Evolutionary conservation across 345 rosid species (phyloP).

Genomic region (Eucalyptus erythrocorys): DNA sequence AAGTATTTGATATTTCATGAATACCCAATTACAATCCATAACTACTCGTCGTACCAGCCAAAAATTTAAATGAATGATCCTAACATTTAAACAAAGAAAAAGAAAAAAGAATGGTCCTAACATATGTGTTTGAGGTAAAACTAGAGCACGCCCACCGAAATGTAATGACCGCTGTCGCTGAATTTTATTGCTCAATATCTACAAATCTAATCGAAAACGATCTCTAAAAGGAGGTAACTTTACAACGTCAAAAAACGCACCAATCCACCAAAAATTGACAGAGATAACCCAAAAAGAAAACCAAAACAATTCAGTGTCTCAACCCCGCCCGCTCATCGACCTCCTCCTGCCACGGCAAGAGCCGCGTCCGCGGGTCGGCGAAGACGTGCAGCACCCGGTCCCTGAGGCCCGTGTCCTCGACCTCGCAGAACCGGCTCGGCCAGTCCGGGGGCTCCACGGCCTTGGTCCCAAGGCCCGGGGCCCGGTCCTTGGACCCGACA

Average conservation of each 20-base stretch:
- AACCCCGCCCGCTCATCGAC: not conserved
- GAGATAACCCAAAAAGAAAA: not conserved
- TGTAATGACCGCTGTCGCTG: not conserved
- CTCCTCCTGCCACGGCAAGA: conserved; percentile 46
- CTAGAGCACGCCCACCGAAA: not conserved
- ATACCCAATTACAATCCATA: not conserved
- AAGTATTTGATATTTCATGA: not conserved
- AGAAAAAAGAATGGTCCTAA: too few relatives aligned
- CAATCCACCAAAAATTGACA: not conserved
- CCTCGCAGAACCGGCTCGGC: conserved; percentile 67
- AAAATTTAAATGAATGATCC: not conserved
- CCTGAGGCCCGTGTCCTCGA: conserved; percentile 55
- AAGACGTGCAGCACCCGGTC: conserved; percentile 34
- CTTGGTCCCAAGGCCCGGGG: conserved; percentile 75
- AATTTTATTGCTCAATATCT: not conserved
- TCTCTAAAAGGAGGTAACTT: not conserved
- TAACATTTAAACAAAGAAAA: too few relatives aligned
- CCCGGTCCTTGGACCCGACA: conserved; percentile 74
- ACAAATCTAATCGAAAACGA: not conserved
- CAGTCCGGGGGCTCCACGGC: conserved; percentile 77
- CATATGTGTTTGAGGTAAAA: not conserved
- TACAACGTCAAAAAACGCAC: not conserved
- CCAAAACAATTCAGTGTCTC: not conserved
- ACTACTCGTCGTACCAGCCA: not conserved
- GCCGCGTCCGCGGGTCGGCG: conserved; percentile 10